These are phyloP conservation scores for Pleurotus salmoneostramineus DNA, from an alignment of 768 basidiomycete species.

Conservation along the genomic window DNA sequence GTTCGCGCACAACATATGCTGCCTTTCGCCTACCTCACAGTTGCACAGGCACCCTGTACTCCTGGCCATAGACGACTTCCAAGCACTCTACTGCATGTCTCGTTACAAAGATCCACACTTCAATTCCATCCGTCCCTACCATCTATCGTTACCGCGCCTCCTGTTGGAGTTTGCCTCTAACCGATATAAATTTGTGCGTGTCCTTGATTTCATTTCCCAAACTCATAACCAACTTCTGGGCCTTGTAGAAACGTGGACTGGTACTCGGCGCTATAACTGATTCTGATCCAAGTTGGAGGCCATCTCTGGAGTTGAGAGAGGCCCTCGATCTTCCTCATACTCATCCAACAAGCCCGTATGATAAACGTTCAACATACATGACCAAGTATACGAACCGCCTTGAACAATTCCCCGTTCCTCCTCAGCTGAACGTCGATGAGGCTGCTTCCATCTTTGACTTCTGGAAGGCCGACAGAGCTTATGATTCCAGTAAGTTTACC, in stretches of 20 bases:
- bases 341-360: constrained; percentile 48
- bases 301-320: constrained; percentile 62
- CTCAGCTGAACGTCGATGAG: constrained; percentile 57
- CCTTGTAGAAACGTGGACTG: constrained; percentile 57
- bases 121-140: constrained; percentile 63
- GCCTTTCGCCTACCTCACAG: background rate
- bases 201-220: background rate
- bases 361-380: constrained; percentile 46
- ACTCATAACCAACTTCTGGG: background rate
- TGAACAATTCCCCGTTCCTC: constrained; percentile 39
- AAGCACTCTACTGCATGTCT: constrained; percentile 68
- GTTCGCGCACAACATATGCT: background rate
- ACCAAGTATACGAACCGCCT: constrained; percentile 51
- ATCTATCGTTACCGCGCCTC: constrained; percentile 74
- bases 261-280: constrained; percentile 68
- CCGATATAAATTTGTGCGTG: constrained; percentile 58
- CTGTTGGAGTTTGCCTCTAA: constrained; percentile 81
- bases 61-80: constrained; percentile 85
- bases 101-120: constrained; percentile 75
- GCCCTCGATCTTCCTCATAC: constrained; percentile 46
- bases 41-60: constrained; percentile 65
- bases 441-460: constrained; percentile 73
- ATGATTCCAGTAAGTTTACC: constrained; percentile 41
- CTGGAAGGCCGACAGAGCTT: constrained; percentile 61
- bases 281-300: constrained; percentile 52